These are phyloP conservation scores for Fusarium redolens DNA, from an alignment of 2,329 filamentous ascomycete species.

Conservation along the genomic window DNA sequence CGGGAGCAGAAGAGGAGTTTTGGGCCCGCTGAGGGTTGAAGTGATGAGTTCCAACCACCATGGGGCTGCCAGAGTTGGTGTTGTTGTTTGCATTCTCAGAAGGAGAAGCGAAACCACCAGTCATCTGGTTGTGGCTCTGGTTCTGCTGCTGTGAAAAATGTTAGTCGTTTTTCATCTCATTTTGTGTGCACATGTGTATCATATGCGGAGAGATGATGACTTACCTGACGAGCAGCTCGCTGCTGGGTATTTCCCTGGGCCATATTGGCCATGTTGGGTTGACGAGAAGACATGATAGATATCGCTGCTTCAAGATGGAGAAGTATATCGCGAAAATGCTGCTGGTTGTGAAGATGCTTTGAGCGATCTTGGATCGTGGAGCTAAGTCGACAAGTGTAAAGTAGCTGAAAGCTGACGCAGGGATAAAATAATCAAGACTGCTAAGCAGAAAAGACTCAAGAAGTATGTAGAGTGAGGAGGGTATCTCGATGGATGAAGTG, in stretches of 20 bases:
- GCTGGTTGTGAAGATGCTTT: conserved; percentile 1
- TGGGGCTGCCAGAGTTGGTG: not conserved
- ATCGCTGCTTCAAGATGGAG: not conserved
- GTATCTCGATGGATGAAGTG: not conserved
- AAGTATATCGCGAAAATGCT: conserved; percentile 1
- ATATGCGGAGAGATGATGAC: not conserved
- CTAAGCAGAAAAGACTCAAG: not conserved
- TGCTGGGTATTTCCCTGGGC: not conserved
- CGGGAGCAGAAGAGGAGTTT: not conserved
- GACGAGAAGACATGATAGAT: conserved; percentile 13
- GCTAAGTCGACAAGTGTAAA: not conserved
- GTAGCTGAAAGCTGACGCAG: not conserved
- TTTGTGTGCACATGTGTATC: not conserved
- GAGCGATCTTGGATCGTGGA: conserved; percentile 1
- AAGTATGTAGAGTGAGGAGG: not conserved
- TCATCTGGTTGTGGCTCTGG: not conserved
- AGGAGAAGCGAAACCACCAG: not conserved
- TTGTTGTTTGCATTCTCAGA: not conserved
- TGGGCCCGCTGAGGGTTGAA: not conserved
- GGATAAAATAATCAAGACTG: conserved; percentile 5
- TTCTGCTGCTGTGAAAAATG: not conserved
- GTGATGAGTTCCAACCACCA: not conserved
- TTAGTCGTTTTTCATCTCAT: conserved; percentile 12
- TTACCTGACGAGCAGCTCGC: conserved; percentile 1
- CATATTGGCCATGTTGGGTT: not conserved